Percentiles rank a stretch among this genome's conserved stretches.
Evolutionary conservation across 306 rosid genomes (phyloP).

Genomic region (Canavalia gladiata): DNA sequence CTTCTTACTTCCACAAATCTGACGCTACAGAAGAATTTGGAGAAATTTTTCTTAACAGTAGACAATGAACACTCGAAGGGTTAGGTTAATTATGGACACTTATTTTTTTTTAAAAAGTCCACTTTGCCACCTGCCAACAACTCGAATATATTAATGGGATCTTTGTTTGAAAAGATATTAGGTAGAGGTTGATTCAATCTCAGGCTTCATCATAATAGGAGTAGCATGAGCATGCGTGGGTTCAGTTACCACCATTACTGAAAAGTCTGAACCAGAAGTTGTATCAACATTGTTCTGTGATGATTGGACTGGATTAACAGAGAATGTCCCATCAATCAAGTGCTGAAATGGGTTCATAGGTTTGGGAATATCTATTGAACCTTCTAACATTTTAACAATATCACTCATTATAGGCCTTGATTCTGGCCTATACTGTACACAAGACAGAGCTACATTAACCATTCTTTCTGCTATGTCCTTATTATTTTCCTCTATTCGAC

Average conservation of each 20-base stretch:
- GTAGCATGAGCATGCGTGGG: neutral
- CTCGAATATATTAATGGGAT: neutral
- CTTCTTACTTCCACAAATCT: too few species aligned
- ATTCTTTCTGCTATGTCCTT: neutral
- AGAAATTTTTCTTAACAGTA: too few species aligned
- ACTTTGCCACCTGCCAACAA: neutral
- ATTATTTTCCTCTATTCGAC: neutral
- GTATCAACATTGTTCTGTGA: neutral
- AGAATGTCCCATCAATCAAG: neutral
- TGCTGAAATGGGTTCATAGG: neutral
- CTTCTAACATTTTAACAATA: neutral
- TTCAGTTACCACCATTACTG: neutral
- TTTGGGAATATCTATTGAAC: neutral
- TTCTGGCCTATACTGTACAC: slow-evolving; percentile 9
- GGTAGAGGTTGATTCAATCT: slow-evolving; percentile 20
- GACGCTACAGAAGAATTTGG: too few species aligned
- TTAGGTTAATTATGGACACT: neutral
- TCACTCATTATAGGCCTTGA: neutral
- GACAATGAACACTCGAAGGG: neutral
- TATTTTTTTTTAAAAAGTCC: neutral
- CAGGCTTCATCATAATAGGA: neutral
- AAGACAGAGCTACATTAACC: neutral
- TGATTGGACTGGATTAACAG: neutral
- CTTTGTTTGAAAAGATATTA: neutral
- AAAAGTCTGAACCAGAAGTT: neutral